These are phyloP conservation scores for Arachnomyces sp. DNA, from an alignment of 2,329 filamentous ascomycete species.

Conservation along the genomic window DNA sequence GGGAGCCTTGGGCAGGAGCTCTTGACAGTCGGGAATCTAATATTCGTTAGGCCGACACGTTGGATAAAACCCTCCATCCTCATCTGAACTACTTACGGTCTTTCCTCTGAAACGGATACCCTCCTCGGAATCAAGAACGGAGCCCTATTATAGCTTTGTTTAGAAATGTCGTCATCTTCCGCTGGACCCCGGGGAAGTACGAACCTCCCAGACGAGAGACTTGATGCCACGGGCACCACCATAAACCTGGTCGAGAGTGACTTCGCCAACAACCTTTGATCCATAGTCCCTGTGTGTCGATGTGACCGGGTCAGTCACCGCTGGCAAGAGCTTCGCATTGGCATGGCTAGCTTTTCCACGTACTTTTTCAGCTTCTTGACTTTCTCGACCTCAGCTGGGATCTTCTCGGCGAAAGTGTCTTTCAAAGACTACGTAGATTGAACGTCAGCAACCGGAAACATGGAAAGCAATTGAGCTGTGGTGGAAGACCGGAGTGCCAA, in stretches of 20 bases:
- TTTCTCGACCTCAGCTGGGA: constrained; percentile 96
- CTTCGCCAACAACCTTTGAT: constrained; percentile 91
- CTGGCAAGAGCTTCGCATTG: not conserved
- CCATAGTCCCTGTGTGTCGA: constrained; percentile 66
- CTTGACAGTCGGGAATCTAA: constrained; percentile 92
- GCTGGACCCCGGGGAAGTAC: constrained; percentile 3
- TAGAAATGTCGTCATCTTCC: constrained; percentile 8
- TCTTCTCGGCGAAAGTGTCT: constrained; percentile 93
- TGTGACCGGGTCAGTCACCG: constrained; percentile 1
- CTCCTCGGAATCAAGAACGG: constrained; percentile 96
- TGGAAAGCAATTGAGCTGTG: too few relatives aligned
- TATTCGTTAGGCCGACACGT: constrained; percentile 5
- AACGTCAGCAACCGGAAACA: constrained; percentile 18
- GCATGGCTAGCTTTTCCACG: constrained; percentile 28
- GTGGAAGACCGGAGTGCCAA: not conserved
- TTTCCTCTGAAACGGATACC: constrained; percentile 99
- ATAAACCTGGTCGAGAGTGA: constrained; percentile 98
- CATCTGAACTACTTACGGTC: constrained; percentile 50
- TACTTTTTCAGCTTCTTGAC: constrained; percentile 98
- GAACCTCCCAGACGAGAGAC: constrained; percentile 89
- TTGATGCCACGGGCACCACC: constrained; percentile 99
- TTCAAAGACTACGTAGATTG: constrained; percentile 69
- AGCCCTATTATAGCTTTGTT: constrained; percentile 49
- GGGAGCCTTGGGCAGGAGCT: constrained; percentile 92
- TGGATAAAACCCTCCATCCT: not conserved